Evolutionary conservation across 202 grass and related monocot genomes (phyloP).

Genomic region (Hordeum pubiflorum): DNA sequence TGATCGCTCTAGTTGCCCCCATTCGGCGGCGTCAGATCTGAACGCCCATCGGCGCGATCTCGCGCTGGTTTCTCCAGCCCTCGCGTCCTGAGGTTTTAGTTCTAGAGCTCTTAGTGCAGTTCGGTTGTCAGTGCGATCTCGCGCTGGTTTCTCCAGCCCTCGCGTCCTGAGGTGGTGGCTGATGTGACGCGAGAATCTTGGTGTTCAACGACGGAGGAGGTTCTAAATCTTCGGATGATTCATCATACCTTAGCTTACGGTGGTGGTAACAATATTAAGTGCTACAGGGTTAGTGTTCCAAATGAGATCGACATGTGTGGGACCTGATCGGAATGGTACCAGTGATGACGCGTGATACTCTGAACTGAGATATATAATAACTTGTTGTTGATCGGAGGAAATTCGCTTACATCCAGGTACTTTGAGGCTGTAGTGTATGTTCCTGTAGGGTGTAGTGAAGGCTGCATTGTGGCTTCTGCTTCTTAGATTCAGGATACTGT

Average conservation of each 20-base stretch:
- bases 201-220: not conserved
- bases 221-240: not conserved
- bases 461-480: not conserved
- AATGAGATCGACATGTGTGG: not conserved
- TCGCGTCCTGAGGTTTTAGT: not conserved
- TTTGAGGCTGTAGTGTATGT: not conserved
- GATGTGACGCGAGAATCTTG: not conserved
- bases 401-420: not conserved
- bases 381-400: not conserved
- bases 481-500: not conserved
- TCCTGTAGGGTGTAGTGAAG: not conserved
- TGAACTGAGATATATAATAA: not conserved
- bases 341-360: not conserved
- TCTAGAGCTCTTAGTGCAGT: not conserved
- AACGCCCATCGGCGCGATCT: constrained; percentile 13
- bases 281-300: not conserved
- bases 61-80: not conserved
- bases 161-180: not conserved
- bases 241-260: not conserved
- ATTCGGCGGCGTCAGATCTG: constrained; percentile 19
- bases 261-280: not conserved
- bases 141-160: not conserved
- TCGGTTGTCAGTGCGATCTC: constrained; percentile 19
- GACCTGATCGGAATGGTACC: not conserved
- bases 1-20: not conserved